Evolutionary conservation across 2,329 filamentous ascomycete genomes (phyloP).

Genomic region (Venturia oleaginea): DNA sequence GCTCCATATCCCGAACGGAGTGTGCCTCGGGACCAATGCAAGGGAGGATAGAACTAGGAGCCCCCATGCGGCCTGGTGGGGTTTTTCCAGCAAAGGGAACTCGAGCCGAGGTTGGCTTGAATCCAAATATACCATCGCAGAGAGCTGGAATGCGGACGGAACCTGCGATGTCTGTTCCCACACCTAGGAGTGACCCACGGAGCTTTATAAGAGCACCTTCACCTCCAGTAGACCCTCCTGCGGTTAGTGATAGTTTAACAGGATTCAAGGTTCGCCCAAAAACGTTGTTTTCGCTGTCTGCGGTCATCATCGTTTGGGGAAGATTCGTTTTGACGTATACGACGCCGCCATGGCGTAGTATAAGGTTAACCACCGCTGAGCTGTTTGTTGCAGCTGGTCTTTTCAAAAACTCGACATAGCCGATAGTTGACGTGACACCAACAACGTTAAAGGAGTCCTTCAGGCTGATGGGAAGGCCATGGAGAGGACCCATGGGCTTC

Average conservation of each 20-base stretch:
- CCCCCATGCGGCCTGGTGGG: constrained; percentile 24
- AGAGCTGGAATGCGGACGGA: constrained; percentile 77
- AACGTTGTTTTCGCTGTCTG: constrained; percentile 51
- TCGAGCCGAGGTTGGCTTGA: constrained; percentile 18
- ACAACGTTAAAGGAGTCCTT: constrained; percentile 53
- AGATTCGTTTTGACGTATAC: constrained; percentile 47
- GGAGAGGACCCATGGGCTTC: constrained; percentile 40
- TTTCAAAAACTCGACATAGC: constrained; percentile 41
- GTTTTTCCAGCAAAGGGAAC: constrained; percentile 21
- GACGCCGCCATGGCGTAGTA: constrained; percentile 36
- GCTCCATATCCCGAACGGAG: constrained; percentile 30
- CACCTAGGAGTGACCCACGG: constrained; percentile 49
- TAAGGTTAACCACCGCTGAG: constrained; percentile 27
- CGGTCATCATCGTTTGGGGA: constrained; percentile 39
- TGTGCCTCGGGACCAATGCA: constrained; percentile 37
- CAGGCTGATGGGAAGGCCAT: constrained; percentile 46
- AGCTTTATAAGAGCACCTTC: constrained; percentile 53
- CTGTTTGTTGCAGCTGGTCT: constrained; percentile 24
- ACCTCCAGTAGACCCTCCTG: constrained; percentile 58
- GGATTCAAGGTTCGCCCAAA: constrained; percentile 57
- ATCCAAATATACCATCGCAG: constrained; percentile 41
- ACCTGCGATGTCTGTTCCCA: constrained; percentile 54
- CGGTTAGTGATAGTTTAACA: constrained; percentile 48
- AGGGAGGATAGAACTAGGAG: constrained; percentile 26
- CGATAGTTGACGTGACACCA: constrained; percentile 48